Evolutionary conservation across 305 asterid species (phyloP).

Genomic region (Fraxinus albicans): DNA sequence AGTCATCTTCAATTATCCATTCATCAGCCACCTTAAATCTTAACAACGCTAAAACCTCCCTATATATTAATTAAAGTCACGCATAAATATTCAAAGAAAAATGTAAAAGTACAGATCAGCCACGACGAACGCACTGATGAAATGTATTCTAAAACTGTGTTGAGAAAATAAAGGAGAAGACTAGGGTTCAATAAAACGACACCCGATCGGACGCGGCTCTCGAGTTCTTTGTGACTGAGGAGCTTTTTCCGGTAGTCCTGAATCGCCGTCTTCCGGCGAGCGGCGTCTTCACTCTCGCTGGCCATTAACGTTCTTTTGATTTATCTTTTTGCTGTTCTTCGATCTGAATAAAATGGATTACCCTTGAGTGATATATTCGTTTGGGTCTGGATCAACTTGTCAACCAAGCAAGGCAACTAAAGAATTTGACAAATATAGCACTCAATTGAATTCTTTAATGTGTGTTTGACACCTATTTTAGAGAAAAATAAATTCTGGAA

Average conservation of each 20-base stretch:
- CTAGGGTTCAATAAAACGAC: slow-evolving; percentile 35
- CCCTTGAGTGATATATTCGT: background rate
- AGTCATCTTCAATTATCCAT: background rate
- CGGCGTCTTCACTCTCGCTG: slow-evolving; percentile 45
- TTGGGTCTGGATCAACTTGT: background rate
- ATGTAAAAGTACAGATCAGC: background rate
- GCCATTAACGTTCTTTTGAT: slow-evolving; percentile 19
- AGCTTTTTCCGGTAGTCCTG: slow-evolving; percentile 53
- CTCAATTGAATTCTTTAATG: background rate
- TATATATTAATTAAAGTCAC: background rate
- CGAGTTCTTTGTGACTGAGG: slow-evolving; percentile 64
- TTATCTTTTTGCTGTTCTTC: background rate
- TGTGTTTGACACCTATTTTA: too few species aligned
- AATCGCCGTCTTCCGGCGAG: slow-evolving; percentile 41
- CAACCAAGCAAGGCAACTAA: background rate
- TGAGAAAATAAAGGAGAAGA: background rate
- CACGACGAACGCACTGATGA: background rate
- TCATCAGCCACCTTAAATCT: background rate
- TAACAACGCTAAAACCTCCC: background rate
- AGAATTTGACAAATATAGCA: background rate
- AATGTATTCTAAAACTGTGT: background rate
- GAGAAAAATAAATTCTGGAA: too few species aligned
- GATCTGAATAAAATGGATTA: background rate
- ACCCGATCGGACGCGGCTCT: slow-evolving; percentile 82
- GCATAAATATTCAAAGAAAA: background rate